These are phyloP conservation scores for Trichophyton schoenleinii DNA, from an alignment of 2,329 filamentous ascomycete species.

Conservation along the genomic window DNA sequence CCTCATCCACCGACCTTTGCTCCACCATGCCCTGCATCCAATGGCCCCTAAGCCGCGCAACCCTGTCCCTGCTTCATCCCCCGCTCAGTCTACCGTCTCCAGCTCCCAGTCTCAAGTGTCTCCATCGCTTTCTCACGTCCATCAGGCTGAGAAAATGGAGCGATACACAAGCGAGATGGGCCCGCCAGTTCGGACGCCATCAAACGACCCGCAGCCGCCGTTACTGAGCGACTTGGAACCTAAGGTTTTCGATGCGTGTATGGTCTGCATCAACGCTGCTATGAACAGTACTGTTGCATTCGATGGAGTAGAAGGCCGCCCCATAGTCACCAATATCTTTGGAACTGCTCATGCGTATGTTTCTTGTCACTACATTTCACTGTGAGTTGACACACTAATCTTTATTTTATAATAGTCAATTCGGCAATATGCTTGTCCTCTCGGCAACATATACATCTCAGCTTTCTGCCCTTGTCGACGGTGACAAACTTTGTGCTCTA, in stretches of 20 bases:
- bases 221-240: constrained; percentile 29
- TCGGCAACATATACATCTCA: constrained; percentile 64
- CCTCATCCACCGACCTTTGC: constrained; percentile 73
- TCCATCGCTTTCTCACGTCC: constrained; percentile 22
- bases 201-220: constrained; percentile 13
- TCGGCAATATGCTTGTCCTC: constrained; percentile 87
- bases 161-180: constrained; percentile 23
- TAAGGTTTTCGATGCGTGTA: constrained; percentile 44
- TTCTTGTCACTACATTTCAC: not conserved
- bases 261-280: constrained; percentile 56
- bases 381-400: constrained; percentile 11
- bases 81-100: constrained; percentile 18
- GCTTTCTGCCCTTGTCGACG: constrained; percentile 47
- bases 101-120: constrained; percentile 25
- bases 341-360: constrained; percentile 92
- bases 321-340: constrained; percentile 90
- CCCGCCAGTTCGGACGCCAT: constrained; percentile 18
- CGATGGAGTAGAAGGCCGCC: constrained; percentile 48
- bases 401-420: constrained; percentile 53
- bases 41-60: constrained; percentile 20
- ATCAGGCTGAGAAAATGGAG: constrained; percentile 21
- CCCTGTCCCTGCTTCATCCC: constrained; percentile 21
- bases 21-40: constrained; percentile 47
- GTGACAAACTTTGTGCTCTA: constrained; percentile 44
- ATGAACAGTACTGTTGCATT: constrained; percentile 80